phyloP scores from a whole-genome alignment of 2,329 filamentous ascomycete genomes.

The Colletotrichum ledebouriae region DNA sequence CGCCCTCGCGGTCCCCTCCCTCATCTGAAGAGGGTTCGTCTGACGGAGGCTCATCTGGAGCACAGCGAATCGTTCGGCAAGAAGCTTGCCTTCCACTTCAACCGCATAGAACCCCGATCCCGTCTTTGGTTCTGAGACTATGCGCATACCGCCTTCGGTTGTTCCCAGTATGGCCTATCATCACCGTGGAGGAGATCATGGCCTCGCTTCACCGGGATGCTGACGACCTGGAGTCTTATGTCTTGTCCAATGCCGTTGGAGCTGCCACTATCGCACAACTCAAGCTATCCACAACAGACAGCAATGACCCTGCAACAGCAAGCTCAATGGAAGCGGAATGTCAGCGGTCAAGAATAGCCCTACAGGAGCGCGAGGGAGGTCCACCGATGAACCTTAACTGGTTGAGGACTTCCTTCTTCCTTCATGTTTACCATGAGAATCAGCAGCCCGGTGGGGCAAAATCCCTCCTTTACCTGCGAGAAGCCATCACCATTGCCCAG shows the following conservation, averaged over 20 bases:
- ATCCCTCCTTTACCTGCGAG: constrained; percentile 62
- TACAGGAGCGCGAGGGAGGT: constrained; percentile 47
- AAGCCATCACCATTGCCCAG: constrained; percentile 66
- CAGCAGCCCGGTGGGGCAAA: constrained; percentile 59
- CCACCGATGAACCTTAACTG: constrained; percentile 54
- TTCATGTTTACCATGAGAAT: constrained; percentile 67
- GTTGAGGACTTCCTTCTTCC: constrained; percentile 63
- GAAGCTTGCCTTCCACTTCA: constrained; percentile 11
- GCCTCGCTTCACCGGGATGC: constrained; percentile 52
- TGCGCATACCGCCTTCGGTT: constrained; percentile 63
- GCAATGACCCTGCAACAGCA: constrained; percentile 50
- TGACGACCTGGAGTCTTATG: constrained; percentile 52
- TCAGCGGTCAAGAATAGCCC: constrained; percentile 46
- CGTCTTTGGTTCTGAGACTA: constrained; percentile 47
- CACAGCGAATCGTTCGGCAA: constrained; percentile 18
- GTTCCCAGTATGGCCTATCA: constrained; percentile 66
- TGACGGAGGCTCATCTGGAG: constrained; percentile 18
- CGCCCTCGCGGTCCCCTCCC: constrained; percentile 30
- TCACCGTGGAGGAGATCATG: constrained; percentile 59
- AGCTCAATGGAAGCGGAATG: constrained; percentile 54
- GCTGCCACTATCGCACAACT: constrained; percentile 64
- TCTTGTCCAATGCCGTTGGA: constrained; percentile 60
- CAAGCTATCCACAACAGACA: constrained; percentile 54
- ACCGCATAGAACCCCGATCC: constrained; percentile 35
- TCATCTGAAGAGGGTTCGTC: constrained; percentile 32